Conservation (phyloP, 257 asterid genomes). For the Nicotiana sylvestris region DNA sequence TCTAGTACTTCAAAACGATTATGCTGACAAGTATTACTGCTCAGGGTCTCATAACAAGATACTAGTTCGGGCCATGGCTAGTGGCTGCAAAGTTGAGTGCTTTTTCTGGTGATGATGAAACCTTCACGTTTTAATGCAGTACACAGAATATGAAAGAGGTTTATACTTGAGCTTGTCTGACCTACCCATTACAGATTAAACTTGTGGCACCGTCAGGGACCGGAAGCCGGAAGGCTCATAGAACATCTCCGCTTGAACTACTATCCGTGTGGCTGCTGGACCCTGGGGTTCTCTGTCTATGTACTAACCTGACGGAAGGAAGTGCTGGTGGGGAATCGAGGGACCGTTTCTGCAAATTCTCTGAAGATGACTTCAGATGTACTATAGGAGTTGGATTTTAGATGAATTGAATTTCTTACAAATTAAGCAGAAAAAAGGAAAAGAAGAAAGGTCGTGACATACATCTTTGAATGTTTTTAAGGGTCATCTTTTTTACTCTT, state of each 20-base stretch:
- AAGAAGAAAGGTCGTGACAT: background rate
- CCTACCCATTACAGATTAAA: background rate
- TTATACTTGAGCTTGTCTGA: slow-evolving; percentile 1
- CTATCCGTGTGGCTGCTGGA: background rate
- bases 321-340: background rate
- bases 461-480: background rate
- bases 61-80: background rate
- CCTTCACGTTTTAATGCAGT: background rate
- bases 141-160: background rate
- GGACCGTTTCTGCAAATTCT: background rate
- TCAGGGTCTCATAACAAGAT: background rate
- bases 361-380: background rate
- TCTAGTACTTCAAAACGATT: background rate
- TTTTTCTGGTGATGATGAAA: background rate
- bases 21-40: background rate
- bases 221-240: background rate
- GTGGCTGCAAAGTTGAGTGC: background rate
- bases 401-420: background rate
- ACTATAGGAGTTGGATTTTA: background rate
- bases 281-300: background rate
- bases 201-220: background rate
- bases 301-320: background rate
- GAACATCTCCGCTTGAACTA: background rate
- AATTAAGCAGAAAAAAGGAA: background rate
- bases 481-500: background rate